A percentile compares a stretch with the other conserved stretches of the same genome.
Evolutionary conservation across 1,284 basidiomycete species (phyloP).

Genomic region (Wallemia mellicola): DNA sequence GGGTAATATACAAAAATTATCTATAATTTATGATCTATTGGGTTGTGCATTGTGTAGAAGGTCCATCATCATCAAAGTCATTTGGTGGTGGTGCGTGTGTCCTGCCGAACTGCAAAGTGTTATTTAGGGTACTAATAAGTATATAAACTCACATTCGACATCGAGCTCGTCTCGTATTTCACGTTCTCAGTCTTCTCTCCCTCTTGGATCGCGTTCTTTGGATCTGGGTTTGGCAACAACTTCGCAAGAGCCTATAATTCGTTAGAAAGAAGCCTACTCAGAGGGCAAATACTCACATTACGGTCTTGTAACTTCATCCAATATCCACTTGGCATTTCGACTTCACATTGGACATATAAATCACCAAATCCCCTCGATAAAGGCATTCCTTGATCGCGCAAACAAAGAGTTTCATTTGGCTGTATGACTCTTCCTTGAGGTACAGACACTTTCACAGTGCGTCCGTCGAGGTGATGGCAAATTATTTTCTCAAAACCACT

Average conservation of each 20-base stretch:
- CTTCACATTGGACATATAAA: background rate
- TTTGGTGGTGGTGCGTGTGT: background rate
- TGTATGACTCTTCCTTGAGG: background rate
- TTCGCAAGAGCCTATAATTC: background rate
- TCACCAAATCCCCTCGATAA: background rate
- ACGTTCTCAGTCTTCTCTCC: background rate
- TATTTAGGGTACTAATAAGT: background rate
- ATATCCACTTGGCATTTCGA: background rate
- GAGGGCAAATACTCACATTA: background rate
- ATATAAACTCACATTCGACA: background rate
- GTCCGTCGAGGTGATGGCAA: background rate
- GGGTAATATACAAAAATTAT: background rate
- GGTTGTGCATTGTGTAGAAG: background rate
- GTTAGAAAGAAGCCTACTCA: background rate
- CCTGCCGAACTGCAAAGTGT: background rate
- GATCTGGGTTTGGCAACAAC: background rate
- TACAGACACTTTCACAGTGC: background rate
- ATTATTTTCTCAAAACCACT: background rate
- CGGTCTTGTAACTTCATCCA: background rate
- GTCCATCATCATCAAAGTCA: slow-evolving; percentile 1
- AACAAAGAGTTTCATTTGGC: background rate
- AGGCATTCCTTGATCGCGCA: background rate
- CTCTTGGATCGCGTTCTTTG: background rate
- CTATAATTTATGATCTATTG: background rate
- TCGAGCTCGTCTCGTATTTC: background rate